Base-by-base conservation (phyloP, 2,329 filamentous ascomycete species). In the Aspergillus eucalypticola region DNA sequence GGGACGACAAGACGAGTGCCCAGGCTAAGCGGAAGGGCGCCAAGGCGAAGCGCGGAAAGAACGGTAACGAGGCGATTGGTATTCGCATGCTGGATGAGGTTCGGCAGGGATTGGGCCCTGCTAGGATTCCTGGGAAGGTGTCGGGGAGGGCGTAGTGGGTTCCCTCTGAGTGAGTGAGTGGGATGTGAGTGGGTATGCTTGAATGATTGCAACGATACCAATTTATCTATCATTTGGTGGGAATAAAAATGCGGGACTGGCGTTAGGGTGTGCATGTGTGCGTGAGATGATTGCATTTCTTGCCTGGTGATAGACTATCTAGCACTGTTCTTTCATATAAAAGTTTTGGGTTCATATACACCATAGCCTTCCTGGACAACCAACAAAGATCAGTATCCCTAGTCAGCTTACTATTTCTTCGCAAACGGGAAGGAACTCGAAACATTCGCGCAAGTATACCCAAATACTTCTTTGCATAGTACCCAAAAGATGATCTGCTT, bases 61-160 rank as follows among this genome's bases (percentile, higher is more conserved):
- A 93, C 78, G 89, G 89, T 17, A 91, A 89, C 72, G 87, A 90
- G 65, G 89, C 90, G 73, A 90, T 85, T 61, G 95, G 95, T 0
- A 83, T 97, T 65, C 88, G 91, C 76, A 91, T 98, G 80, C 81
- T 98, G 61, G 95, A 98, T 66, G 94, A 98, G 78, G 89, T 99
- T 54, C 84, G 95, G 56, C 84, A 85, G 64, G 91, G 87, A 6
- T 76, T 97, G 59, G 94, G 94, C 0, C 90, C 90, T 25, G 90
- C 92, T 29, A 86, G 87, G 61, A 75, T 96, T 59, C 70, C 67
- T 19, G 62, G 59, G 27, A 67, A 65, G 38, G 67, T 73, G 13
- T 56, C 72, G 44, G 73, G 74, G 38, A 71, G 67, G 58, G 75
- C 69, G 46, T 78, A 67, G 62, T 29, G 27, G 27, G 2, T 29